Conservation (phyloP, 768 basidiomycete genomes). For the Hygrocybe punicea region DNA sequence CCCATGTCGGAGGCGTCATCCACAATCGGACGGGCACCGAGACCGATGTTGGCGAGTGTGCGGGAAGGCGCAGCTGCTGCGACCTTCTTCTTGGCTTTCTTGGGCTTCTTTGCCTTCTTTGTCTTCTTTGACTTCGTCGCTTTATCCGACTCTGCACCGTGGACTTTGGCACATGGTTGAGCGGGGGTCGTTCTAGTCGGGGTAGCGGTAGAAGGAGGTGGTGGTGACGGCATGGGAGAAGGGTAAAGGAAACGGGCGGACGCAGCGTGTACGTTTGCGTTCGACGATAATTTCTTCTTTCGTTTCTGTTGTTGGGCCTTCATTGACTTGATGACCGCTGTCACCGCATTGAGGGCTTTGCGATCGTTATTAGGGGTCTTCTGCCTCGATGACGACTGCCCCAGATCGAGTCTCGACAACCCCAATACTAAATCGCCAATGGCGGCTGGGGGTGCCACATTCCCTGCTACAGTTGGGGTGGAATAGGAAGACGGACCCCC, state of each 20-base stretch:
- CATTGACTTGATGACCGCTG: neutral
- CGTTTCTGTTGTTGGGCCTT: neutral
- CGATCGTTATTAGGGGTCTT: neutral
- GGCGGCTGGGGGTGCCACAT: too few relatives aligned
- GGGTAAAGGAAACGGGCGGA: neutral
- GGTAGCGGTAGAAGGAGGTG: neutral
- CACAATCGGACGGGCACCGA: constrained; percentile 44
- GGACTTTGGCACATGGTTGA: neutral
- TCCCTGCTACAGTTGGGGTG: too few relatives aligned
- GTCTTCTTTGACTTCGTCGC: constrained; percentile 16
- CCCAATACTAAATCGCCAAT: too few relatives aligned
- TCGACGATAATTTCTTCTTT: neutral
- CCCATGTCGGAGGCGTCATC: constrained; percentile 50
- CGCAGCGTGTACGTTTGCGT: neutral
- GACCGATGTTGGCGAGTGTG: constrained; percentile 14
- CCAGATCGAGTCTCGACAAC: too few relatives aligned
- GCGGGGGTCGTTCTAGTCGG: neutral
- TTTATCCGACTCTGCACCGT: neutral
- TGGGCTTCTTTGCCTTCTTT: constrained; percentile 1
- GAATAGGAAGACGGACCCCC: too few relatives aligned
- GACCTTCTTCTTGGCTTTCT: constrained; percentile 14
- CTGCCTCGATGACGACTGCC: too few relatives aligned
- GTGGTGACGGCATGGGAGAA: neutral
- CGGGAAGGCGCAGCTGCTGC: neutral
- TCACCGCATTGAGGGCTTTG: neutral